Conservation (phyloP, 129 eudicot species). For the Gnaphalium uliginosum region DNA sequence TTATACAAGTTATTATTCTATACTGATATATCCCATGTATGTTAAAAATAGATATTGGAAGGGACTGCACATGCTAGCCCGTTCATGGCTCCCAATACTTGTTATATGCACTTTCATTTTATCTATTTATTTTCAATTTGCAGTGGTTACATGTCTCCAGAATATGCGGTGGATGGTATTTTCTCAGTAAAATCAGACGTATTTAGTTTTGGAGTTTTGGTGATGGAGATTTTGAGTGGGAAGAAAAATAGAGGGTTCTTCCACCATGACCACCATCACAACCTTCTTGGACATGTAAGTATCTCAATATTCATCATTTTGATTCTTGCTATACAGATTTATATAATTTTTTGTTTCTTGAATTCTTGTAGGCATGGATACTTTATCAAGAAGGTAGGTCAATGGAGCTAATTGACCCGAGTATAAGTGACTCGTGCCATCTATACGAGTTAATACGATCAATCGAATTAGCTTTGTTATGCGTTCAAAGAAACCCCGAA, state of each 20-base stretch:
- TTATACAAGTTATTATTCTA: no score
- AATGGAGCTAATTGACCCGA: slow-evolving; percentile 36
- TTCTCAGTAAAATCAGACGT: slow-evolving; percentile 45
- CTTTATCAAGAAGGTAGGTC: slow-evolving; percentile 46
- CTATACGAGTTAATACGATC: slow-evolving; percentile 41
- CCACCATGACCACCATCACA: slow-evolving; percentile 49
- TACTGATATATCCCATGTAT: no score
- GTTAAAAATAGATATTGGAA: no score
- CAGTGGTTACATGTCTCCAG: slow-evolving; percentile 49
- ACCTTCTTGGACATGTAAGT: slow-evolving; percentile 58
- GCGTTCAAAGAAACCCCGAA: slow-evolving; percentile 48
- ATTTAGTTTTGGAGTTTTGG: slow-evolving; percentile 43
- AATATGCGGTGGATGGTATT: slow-evolving; percentile 42
- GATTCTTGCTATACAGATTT: background rate
- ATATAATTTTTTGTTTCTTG: background rate
- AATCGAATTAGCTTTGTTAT: slow-evolving; percentile 42
- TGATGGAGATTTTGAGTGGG: slow-evolving; percentile 48
- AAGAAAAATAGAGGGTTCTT: slow-evolving; percentile 43
- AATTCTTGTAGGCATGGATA: slow-evolving; percentile 46
- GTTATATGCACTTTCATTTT: background rate
- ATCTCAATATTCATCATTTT: background rate
- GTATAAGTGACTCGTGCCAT: slow-evolving; percentile 30
- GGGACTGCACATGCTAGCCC: no score
- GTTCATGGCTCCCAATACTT: background rate
- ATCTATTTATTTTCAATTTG: background rate